Base-by-base conservation (phyloP, 768 basidiomycete species). In the Lyophyllum semitale region DNA sequence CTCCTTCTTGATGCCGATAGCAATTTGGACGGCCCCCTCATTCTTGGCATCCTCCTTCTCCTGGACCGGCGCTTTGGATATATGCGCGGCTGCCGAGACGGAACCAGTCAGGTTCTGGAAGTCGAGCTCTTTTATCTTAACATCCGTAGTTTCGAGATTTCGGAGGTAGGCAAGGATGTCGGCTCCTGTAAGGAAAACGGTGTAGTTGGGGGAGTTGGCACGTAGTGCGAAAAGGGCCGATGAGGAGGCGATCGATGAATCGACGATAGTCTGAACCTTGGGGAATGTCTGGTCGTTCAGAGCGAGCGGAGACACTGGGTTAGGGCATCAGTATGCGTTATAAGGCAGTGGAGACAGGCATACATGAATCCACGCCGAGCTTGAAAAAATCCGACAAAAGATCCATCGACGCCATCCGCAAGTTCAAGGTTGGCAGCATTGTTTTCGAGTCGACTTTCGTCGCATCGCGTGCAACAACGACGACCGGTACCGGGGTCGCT, bases 1-100 rank as follows among this genome's bases (percentile, higher is more conserved):
- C 68, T 97, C 94, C 71, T 98, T 98, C 81, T 93, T 92, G 63
- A 95, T 90, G 49, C 93, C 91, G 67, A 98, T 91, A 32, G 95
- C 95, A 63, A 95, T 88, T 75, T 95, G 91, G 22, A 94, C 84
- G 0, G 92, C 87, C 44, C 90, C 93, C 57, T 96, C 91, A 56
- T 92, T 89, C 73, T 86, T 92, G 30, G 86, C 84, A 56, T 85
- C 87, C 57, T 88, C 88, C 63, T 87, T 88, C 60, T 85, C 84
- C 61, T 84, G 85, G 11, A 69, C 66, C 2, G 71, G 63, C 1
- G 67, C 58, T 55, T 75, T 76, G 20, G 75, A 67, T 26, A 78
- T 65, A 13, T 78, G 68, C 29, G 78, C 65, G 4, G 71, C 72
- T 48, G 78, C 59, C 46, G 72, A 65, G 35, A 73, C 66, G 13